These are phyloP conservation scores for Symmetrospora coprosmae DNA, from an alignment of 768 basidiomycete genomes.

Conservation along the genomic window DNA sequence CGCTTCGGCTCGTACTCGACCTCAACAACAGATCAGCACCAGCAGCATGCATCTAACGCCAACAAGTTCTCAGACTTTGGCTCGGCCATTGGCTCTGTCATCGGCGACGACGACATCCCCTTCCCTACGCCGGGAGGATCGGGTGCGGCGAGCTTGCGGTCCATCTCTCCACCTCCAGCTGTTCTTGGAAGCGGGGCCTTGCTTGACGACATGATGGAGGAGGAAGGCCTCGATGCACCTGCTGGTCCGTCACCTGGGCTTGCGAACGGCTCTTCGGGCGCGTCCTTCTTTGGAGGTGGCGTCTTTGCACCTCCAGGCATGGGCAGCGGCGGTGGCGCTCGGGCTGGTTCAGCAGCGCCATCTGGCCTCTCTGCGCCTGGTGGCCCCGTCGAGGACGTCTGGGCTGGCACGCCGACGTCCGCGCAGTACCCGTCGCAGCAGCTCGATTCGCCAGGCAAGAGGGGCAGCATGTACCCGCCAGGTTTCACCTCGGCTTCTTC, in stretches of 20 bases:
- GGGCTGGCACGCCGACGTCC: neutral
- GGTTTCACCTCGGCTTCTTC: too few relatives aligned
- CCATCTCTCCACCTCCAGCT: slow-evolving; percentile 20
- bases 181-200: slow-evolving; percentile 21
- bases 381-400: slow-evolving; percentile 4
- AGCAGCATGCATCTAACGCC: neutral
- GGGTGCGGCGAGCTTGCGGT: slow-evolving; percentile 20
- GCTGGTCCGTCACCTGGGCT: too few relatives aligned
- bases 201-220: slow-evolving; percentile 21
- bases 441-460: too few relatives aligned
- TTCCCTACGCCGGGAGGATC: neutral
- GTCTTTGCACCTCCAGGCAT: slow-evolving; percentile 12
- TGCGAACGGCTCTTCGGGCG: neutral
- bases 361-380: too few relatives aligned
- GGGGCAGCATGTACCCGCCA: too few relatives aligned
- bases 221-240: slow-evolving; percentile 2
- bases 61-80: neutral
- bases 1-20: neutral
- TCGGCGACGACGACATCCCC: neutral
- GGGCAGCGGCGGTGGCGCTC: neutral
- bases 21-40: neutral
- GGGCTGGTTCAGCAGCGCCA: neutral
- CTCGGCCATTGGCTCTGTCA: neutral
- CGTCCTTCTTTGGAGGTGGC: neutral
- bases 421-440: neutral